These are phyloP conservation scores for Diaporthe australafricana DNA, from an alignment of 2,329 filamentous ascomycete species.

Conservation along the genomic window DNA sequence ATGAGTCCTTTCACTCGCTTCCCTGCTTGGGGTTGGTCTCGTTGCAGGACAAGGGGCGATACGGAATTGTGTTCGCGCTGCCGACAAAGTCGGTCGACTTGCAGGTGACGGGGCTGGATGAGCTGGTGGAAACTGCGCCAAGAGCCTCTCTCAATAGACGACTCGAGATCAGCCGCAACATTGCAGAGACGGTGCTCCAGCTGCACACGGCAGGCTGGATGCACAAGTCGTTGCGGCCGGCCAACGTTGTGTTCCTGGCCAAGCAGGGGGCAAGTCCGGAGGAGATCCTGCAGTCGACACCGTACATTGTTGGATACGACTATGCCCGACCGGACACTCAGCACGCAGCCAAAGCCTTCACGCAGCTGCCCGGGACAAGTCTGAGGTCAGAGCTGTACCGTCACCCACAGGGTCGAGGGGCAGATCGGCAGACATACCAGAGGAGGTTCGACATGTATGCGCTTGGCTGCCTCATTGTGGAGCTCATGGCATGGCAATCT, in stretches of 20 bases:
- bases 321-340: constrained; percentile 35
- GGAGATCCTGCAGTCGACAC: constrained; percentile 37
- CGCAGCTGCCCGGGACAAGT: constrained; percentile 38
- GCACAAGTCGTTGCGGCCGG: constrained; percentile 45
- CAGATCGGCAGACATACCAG: constrained; percentile 38
- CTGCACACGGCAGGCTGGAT: constrained; percentile 48
- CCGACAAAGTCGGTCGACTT: constrained; percentile 33
- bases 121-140: constrained; percentile 30
- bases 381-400: constrained; percentile 40
- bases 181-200: constrained; percentile 44
- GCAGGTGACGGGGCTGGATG: constrained; percentile 36
- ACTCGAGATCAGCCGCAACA: constrained; percentile 38
- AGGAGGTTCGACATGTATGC: constrained; percentile 42
- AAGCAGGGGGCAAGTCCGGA: constrained; percentile 33
- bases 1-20: constrained; percentile 40
- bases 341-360: constrained; percentile 35
- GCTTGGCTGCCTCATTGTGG: constrained; percentile 37
- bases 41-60: constrained; percentile 27
- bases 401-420: constrained; percentile 38
- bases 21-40: constrained; percentile 39
- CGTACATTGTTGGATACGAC: constrained; percentile 40
- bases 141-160: constrained; percentile 35
- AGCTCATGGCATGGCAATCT: constrained; percentile 37
- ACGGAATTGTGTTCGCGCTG: constrained; percentile 39
- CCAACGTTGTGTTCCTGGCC: constrained; percentile 45